These are phyloP conservation scores for Phytophthora cryptogea DNA, from an alignment of 352 stramenopile species.

Conservation along the genomic window DNA sequence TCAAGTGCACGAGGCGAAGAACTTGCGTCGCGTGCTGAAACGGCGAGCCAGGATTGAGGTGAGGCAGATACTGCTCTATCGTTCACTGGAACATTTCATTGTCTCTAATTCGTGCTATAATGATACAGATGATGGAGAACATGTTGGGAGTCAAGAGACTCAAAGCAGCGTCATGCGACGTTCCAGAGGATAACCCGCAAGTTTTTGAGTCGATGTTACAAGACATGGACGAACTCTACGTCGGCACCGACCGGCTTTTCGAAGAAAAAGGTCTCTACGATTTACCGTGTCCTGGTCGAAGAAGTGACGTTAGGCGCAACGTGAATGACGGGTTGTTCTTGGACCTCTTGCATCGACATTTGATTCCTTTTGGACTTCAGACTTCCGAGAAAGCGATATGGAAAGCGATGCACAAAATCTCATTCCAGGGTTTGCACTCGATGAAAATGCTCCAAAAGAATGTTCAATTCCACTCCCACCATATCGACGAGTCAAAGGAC, in stretches of 20 bases:
- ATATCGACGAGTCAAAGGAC: slow-evolving; percentile 15
- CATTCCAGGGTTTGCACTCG: background rate
- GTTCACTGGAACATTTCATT: background rate
- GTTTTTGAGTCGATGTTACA: slow-evolving; percentile 24
- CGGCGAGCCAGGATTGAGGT: slow-evolving; percentile 31
- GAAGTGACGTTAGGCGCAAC: slow-evolving; percentile 13
- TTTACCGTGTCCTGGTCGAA: slow-evolving; percentile 28
- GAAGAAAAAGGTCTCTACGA: slow-evolving; percentile 13
- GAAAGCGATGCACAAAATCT: slow-evolving; percentile 3
- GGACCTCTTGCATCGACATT: slow-evolving; percentile 27
- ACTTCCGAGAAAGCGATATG: slow-evolving; percentile 16
- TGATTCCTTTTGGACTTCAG: slow-evolving; percentile 25
- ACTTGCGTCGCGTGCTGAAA: slow-evolving; percentile 25
- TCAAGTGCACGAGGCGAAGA: slow-evolving; percentile 32
- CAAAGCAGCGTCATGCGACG: slow-evolving; percentile 3
- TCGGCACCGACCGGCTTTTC: slow-evolving; percentile 22
- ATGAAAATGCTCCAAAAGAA: background rate
- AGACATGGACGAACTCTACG: slow-evolving; percentile 32
- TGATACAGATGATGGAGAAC: slow-evolving; percentile 22
- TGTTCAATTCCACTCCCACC: slow-evolving; percentile 4
- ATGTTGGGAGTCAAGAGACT: slow-evolving; percentile 19
- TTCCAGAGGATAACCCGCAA: slow-evolving; percentile 10
- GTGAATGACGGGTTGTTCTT: slow-evolving; percentile 29
- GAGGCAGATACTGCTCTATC: background rate
- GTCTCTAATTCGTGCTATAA: background rate